Conservation (phyloP, 345 rosid species). For the Melaleuca alternifolia region DNA sequence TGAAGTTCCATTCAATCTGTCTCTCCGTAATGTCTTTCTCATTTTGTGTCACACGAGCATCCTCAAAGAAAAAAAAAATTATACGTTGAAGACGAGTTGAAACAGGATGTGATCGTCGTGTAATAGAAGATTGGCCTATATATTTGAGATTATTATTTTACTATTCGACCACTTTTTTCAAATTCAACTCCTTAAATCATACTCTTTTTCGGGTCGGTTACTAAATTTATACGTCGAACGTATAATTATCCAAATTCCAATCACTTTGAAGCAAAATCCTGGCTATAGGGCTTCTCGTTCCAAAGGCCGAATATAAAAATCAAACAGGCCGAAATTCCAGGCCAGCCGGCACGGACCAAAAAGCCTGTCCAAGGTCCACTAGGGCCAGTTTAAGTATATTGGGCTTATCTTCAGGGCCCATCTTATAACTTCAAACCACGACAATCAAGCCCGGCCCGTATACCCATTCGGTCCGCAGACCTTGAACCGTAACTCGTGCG, state of each 20-base stretch:
- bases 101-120: accelerated
- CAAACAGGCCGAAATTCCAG: background rate
- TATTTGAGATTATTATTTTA: background rate
- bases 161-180: background rate
- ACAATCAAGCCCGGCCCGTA: background rate
- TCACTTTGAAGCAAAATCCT: background rate
- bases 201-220: background rate
- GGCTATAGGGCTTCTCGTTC: background rate
- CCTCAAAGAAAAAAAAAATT: background rate
- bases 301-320: background rate
- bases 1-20: background rate
- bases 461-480: background rate
- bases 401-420: background rate
- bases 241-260: background rate
- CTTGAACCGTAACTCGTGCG: background rate
- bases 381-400: background rate
- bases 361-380: background rate
- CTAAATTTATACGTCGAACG: background rate
- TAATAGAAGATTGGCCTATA: background rate
- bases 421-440: background rate
- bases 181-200: background rate
- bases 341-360: no score
- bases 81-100: background rate
- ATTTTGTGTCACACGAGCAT: accelerated
- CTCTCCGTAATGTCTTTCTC: background rate